Conservation (phyloP, 768 basidiomycete species). For the Collybia nuda region DNA sequence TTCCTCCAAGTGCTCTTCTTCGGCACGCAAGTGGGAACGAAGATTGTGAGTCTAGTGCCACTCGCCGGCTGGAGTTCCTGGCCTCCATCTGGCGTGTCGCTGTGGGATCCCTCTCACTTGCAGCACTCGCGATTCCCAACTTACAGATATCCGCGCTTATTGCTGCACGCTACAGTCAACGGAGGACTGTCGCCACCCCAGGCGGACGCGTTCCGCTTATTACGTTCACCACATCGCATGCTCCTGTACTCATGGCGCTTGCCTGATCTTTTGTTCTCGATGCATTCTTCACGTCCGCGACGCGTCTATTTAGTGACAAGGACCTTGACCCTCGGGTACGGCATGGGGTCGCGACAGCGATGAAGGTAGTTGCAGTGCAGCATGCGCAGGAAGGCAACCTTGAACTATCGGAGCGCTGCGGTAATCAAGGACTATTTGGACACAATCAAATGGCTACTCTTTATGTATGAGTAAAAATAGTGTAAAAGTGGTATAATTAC, state of each 20-base stretch:
- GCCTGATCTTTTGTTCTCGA: slow-evolving; percentile 34
- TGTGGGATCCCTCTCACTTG: slow-evolving; percentile 30
- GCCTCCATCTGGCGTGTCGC: slow-evolving; percentile 25
- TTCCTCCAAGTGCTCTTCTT: slow-evolving; percentile 30
- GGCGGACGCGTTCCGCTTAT: slow-evolving; percentile 27
- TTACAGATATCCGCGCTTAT: slow-evolving; percentile 22
- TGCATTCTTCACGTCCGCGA: slow-evolving; percentile 24
- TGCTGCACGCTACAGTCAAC: slow-evolving; percentile 27
- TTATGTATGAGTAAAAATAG: slow-evolving; percentile 23
- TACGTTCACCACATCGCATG: slow-evolving; percentile 39
- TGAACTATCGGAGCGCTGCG: slow-evolving; percentile 34
- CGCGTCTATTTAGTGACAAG: slow-evolving; percentile 23
- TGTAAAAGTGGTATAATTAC: background rate
- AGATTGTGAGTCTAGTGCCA: background rate
- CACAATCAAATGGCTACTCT: slow-evolving; percentile 31
- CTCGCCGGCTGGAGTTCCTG: slow-evolving; percentile 20
- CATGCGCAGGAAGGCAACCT: slow-evolving; percentile 14
- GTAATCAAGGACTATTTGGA: slow-evolving; percentile 42
- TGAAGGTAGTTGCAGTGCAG: slow-evolving; percentile 16
- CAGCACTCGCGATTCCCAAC: slow-evolving; percentile 18
- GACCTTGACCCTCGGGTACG: slow-evolving; percentile 9
- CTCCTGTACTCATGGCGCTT: slow-evolving; percentile 32
- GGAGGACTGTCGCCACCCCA: slow-evolving; percentile 20
- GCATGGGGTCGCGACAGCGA: slow-evolving; percentile 20
- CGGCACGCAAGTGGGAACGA: slow-evolving; percentile 13